Evolutionary conservation across 352 stramenopile species (phyloP), one percentile per base, ranked within the genome.

Genomic region (Globisporangium rhizosaccharum): DNA sequence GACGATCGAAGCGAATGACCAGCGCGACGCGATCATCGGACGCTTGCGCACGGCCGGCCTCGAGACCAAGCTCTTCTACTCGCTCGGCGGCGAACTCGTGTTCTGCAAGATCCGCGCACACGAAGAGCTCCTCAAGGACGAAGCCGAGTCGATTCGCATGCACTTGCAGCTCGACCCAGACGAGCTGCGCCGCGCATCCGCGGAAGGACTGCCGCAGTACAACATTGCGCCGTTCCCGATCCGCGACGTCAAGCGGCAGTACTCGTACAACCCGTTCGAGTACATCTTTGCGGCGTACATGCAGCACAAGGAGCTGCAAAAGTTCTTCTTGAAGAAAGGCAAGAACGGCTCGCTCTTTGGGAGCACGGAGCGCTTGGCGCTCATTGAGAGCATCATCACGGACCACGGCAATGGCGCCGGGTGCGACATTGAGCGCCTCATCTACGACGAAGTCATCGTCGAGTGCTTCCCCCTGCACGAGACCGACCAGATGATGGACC

Each of bases 341-440:
- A 70, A 67, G 2, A 74, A 78, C 50, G 71, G 71, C 51, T 89
- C 82, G 59, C 65, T 94, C 28, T 94, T 94, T 54, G 75, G 70
- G 10, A 85, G 72, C 69, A 91, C 82, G 6, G 79, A 92, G 60
- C 82, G 85, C 41, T 87, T 92, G 52, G 56, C 72, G 54, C 70
- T 94, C 51, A 91, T 94, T 49, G 81, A 94, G 70, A 78, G 87
- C 51, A 87, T 94, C 56, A 92, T 94, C 69, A 90, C 81, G 26
- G 84, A 87, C 52, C 78, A 84, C 44, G 66, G 71, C 50, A 72
- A 79, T 49, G 82, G 82, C 9, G 82, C 82, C 12, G 78, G 69
- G 3, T 82, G 79, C 54, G 80, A 92, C 53, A 74, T 94, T 15
- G 81, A 92, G 57, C 69, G 76, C 10, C 70, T 94, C 10, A 73